These are phyloP conservation scores for Endogone sp. DNA, from an alignment of 192 early-diverging fungal genomes.

Conservation along the genomic window DNA sequence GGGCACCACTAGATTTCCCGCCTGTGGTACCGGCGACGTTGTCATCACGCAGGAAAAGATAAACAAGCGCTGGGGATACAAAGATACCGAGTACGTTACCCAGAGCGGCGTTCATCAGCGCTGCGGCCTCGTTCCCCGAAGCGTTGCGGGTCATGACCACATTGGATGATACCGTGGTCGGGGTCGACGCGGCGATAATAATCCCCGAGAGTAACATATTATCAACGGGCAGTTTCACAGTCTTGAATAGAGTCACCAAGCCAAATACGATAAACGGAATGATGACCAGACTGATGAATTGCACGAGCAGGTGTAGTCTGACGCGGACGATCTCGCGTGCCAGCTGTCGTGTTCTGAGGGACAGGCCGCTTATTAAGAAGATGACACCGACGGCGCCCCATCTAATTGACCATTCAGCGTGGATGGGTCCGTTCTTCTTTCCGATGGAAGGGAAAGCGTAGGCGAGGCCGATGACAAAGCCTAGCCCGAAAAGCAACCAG, in stretches of 20 bases:
- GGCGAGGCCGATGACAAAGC: constrained; percentile 56
- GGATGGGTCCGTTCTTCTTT: constrained; percentile 44
- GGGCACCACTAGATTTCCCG: constrained; percentile 15
- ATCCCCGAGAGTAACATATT: constrained; percentile 54
- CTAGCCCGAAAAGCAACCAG: constrained; percentile 67
- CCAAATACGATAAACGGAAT: constrained; percentile 61
- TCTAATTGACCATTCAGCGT: constrained; percentile 60
- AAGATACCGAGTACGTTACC: constrained; percentile 70
- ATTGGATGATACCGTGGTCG: constrained; percentile 75
- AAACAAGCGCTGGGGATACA: constrained; percentile 50
- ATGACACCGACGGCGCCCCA: constrained; percentile 51
- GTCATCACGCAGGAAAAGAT: constrained; percentile 34
- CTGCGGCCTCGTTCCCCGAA: constrained; percentile 58
- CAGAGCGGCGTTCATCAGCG: constrained; percentile 63
- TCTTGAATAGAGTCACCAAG: constrained; percentile 45
- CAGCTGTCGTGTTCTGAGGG: constrained; percentile 22
- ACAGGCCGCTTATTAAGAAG: constrained; percentile 34
- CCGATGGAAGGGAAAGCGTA: constrained; percentile 55
- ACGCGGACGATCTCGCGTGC: constrained; percentile 27
- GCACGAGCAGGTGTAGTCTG: constrained; percentile 57
- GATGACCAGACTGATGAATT: constrained; percentile 51
- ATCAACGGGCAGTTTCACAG: constrained; percentile 42
- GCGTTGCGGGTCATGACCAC: constrained; percentile 74
- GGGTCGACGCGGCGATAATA: constrained; percentile 58
- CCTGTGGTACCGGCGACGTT: constrained; percentile 10